phyloP scores from a whole-genome alignment of 139 green algal genomes.

The Picocystis salinarum region DNA sequence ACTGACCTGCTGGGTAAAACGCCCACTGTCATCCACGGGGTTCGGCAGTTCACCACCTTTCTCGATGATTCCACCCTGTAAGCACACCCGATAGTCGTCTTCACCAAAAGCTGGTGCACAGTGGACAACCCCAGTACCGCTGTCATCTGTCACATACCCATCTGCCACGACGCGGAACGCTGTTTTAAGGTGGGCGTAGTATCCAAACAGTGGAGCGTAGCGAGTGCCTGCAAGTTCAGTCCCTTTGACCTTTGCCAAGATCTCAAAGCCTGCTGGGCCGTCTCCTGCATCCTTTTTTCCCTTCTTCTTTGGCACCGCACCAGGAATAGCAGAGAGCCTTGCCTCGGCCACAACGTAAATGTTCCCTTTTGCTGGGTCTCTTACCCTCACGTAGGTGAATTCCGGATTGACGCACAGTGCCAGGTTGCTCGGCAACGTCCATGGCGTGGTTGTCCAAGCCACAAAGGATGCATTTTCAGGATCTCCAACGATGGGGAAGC shows the following conservation, averaged over 20 bases:
- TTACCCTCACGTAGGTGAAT: conserved; percentile 72
- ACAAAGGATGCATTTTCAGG: conserved; percentile 52
- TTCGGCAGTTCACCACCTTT: conserved; percentile 63
- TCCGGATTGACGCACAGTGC: conserved; percentile 88
- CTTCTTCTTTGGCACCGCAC: conserved; percentile 54
- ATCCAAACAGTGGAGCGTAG: conserved; percentile 90
- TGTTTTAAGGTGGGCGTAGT: conserved; percentile 48
- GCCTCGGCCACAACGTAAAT: conserved; percentile 77
- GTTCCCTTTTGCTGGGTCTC: background rate
- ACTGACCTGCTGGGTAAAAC: conserved; percentile 59
- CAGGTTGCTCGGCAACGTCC: conserved; percentile 91
- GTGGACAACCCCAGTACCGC: conserved; percentile 88
- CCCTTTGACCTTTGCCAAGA: conserved; percentile 54
- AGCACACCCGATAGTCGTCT: conserved; percentile 91
- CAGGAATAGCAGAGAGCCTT: conserved; percentile 56
- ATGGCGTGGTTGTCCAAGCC: conserved; percentile 95
- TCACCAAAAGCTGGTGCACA: conserved; percentile 90
- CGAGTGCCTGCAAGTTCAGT: conserved; percentile 51
- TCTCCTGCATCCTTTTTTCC: conserved; percentile 30
- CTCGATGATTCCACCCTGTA: conserved; percentile 44
- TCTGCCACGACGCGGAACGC: conserved; percentile 66
- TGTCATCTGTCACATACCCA: conserved; percentile 85
- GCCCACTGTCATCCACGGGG: conserved; percentile 69
- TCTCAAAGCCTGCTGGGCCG: conserved; percentile 30
- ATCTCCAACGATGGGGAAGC: conserved; percentile 57